A percentile compares a stretch with the other conserved stretches of the same genome.
Evolutionary conservation across 495 filamentous ascomycete species (phyloP).

Genomic region (Terfezia boudieri): DNA sequence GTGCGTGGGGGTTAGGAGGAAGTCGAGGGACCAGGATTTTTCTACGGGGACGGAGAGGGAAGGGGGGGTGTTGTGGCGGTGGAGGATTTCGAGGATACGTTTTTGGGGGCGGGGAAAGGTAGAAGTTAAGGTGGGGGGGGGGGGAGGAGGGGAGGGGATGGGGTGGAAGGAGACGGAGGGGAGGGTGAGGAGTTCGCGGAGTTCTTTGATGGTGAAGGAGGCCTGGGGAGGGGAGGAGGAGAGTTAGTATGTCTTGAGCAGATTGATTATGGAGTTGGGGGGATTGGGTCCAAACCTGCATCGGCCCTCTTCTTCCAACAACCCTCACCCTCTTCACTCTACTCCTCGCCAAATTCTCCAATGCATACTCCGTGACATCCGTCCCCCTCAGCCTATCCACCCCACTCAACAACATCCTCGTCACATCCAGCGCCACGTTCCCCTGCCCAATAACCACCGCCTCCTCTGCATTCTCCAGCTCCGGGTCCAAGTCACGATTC

Average conservation of each 20-base stretch:
- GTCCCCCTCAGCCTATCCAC: slow-evolving; percentile 52
- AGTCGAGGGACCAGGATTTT: slow-evolving; percentile 67
- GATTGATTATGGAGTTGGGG: no score
- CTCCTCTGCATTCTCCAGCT: slow-evolving; percentile 55
- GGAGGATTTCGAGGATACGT: slow-evolving; percentile 61
- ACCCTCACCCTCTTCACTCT: slow-evolving; percentile 58
- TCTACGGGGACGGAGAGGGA: not conserved
- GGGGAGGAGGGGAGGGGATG: slow-evolving; percentile 39
- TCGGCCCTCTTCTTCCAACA: slow-evolving; percentile 64
- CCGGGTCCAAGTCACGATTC: slow-evolving; percentile 50
- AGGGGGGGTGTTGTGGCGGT: slow-evolving; percentile 33
- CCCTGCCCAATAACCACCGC: slow-evolving; percentile 84
- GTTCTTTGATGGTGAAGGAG: slow-evolving; percentile 83
- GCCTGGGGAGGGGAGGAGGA: slow-evolving; percentile 29
- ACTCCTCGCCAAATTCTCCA: slow-evolving; percentile 50
- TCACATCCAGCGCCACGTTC: slow-evolving; percentile 88
- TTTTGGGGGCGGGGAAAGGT: slow-evolving; percentile 49
- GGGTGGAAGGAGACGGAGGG: slow-evolving; percentile 47
- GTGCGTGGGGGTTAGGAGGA: slow-evolving; percentile 48
- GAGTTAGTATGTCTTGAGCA: not conserved
- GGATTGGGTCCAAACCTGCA: slow-evolving; percentile 35
- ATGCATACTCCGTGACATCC: slow-evolving; percentile 66
- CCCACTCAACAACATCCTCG: slow-evolving; percentile 57
- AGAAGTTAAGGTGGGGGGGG: slow-evolving; percentile 29
- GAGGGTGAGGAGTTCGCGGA: slow-evolving; percentile 68